Percentiles rank a stretch among this genome's conserved stretches.
phyloP scores from a whole-genome alignment of 2,329 filamentous ascomycete species.

The Pezicula radicicola region DNA sequence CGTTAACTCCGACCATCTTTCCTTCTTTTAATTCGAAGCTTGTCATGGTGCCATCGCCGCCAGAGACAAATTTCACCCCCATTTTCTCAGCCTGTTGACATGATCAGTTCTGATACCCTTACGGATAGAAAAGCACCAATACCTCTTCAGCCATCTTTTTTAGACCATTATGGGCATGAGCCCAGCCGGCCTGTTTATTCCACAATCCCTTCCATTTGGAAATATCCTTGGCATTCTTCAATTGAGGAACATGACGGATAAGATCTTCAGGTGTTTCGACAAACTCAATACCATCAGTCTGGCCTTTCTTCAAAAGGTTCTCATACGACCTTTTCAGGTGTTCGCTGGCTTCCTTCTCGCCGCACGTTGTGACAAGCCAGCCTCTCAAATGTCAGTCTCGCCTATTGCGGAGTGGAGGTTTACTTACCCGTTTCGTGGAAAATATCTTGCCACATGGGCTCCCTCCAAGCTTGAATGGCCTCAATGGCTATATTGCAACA shows the following conservation, averaged over 20 bases:
- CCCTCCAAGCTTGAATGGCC: slow-evolving; percentile 6
- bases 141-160: slow-evolving; percentile 33
- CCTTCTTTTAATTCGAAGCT: slow-evolving; percentile 29
- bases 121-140: slow-evolving; percentile 25
- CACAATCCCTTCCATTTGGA: slow-evolving; percentile 43
- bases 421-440: slow-evolving; percentile 9
- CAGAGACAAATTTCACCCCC: slow-evolving; percentile 6
- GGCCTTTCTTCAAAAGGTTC: slow-evolving; percentile 5
- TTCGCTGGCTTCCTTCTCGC: slow-evolving; percentile 17
- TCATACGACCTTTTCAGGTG: slow-evolving; percentile 25
- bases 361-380: slow-evolving; percentile 5
- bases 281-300: slow-evolving; percentile 4
- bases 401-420: neutral
- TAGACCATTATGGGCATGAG: slow-evolving; percentile 42
- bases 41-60: slow-evolving; percentile 4
- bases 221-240: slow-evolving; percentile 5
- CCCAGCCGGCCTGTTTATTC: slow-evolving; percentile 44
- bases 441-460: slow-evolving; percentile 5
- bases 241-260: slow-evolving; percentile 27
- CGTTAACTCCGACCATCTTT: slow-evolving; percentile 34
- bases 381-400: neutral
- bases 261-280: slow-evolving; percentile 33
- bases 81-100: slow-evolving; percentile 1
- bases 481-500: slow-evolving; percentile 3
- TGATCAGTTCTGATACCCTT: neutral